Percentiles rank a stretch among this genome's conserved stretches.
Conservation (phyloP, 192 early-diverging fungal species). For the Spizellomyces punctatus region DNA sequence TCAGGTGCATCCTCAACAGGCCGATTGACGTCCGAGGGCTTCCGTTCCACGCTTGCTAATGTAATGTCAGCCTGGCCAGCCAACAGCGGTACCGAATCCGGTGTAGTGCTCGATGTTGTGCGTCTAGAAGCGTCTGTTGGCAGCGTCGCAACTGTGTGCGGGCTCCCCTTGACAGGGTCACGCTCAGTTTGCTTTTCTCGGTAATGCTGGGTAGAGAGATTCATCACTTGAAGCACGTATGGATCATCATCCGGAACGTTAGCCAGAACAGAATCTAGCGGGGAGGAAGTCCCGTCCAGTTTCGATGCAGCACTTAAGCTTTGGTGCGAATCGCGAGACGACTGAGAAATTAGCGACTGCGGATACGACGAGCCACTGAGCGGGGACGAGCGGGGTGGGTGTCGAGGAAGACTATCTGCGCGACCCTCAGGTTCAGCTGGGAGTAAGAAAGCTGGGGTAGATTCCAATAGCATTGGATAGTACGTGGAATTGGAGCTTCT, state of each 20-base stretch:
- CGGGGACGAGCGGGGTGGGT: no score
- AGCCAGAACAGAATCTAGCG: no score
- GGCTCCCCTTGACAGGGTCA: background rate
- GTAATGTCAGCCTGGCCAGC: background rate
- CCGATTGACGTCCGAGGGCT: background rate
- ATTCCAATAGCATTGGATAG: background rate
- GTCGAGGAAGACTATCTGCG: no score
- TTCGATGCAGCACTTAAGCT: no score
- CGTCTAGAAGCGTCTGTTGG: background rate
- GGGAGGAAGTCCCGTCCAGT: no score
- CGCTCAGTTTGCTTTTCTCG: slow-evolving; percentile 13
- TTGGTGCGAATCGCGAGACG: no score
- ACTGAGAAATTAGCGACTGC: no score
- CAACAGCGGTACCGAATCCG: background rate
- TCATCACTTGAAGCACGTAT: slow-evolving; percentile 19
- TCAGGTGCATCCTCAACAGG: background rate
- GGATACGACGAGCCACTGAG: no score
- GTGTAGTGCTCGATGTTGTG: background rate
- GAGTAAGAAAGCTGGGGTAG: background rate
- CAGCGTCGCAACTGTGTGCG: background rate
- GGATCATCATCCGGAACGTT: no score
- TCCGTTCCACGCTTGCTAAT: background rate
- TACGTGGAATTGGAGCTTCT: background rate
- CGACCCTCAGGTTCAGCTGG: background rate
- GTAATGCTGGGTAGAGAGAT: slow-evolving; percentile 19